Evolutionary conservation across 2,329 filamentous ascomycete genomes (phyloP).

Genomic region (Penicillium sclerotiorum): DNA sequence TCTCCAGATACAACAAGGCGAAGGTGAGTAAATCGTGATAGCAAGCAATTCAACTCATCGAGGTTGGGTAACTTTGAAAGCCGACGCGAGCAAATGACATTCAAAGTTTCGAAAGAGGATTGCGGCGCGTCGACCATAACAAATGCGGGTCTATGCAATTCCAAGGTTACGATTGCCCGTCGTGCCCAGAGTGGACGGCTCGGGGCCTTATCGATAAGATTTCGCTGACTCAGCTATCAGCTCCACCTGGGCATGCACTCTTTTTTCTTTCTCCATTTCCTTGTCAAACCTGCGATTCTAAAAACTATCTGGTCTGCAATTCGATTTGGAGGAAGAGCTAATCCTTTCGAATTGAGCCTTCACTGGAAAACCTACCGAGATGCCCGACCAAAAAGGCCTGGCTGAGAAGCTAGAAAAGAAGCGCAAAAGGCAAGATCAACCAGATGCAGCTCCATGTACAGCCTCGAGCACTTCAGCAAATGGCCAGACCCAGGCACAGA

Average conservation of each 20-base stretch:
- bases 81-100: not conserved
- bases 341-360: too few relatives aligned
- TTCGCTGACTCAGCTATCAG: conserved; percentile 30
- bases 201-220: conserved; percentile 37
- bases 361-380: conserved; percentile 24
- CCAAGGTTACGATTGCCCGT: too few relatives aligned
- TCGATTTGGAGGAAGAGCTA: too few relatives aligned
- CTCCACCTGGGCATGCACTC: conserved; percentile 9
- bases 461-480: conserved; percentile 24
- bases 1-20: not conserved
- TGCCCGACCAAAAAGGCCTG: conserved; percentile 27
- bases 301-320: too few relatives aligned
- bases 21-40: not conserved
- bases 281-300: not conserved
- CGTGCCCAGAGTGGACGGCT: too few relatives aligned
- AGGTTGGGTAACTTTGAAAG: too few relatives aligned
- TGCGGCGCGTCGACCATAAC: conserved; percentile 19
- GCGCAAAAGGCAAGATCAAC: conserved; percentile 40
- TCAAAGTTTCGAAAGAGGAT: not conserved
- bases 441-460: conserved; percentile 21
- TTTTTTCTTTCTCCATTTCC: conserved; percentile 2
- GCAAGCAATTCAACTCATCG: not conserved
- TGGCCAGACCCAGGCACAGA: conserved; percentile 36
- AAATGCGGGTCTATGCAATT: conserved; percentile 1
- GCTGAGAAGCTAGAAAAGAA: conserved; percentile 42